Conservation (phyloP, 495 filamentous ascomycete species). For the Chlorociboria aeruginascens region DNA sequence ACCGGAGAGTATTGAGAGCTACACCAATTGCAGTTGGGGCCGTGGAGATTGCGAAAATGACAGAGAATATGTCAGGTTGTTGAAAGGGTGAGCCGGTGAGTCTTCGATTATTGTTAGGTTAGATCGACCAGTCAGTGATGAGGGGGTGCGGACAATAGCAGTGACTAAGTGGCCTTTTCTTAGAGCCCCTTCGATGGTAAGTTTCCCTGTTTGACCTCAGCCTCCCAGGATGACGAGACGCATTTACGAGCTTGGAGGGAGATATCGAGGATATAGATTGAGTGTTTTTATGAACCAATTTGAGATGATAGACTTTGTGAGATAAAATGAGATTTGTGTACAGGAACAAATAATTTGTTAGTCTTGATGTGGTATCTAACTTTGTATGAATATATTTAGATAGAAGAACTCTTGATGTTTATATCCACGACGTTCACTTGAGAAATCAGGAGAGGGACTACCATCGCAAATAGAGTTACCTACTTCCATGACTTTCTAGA, state of each 20-base stretch:
- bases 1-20: background rate
- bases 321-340: too few relatives aligned
- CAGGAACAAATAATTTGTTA: too few relatives aligned
- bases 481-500: too few relatives aligned
- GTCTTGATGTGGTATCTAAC: too few relatives aligned
- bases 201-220: slow-evolving; percentile 28
- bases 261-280: too few relatives aligned
- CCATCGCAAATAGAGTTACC: too few relatives aligned
- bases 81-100: background rate
- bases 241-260: slow-evolving; percentile 16
- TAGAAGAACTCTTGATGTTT: too few relatives aligned
- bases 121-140: slow-evolving; percentile 4
- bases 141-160: slow-evolving; percentile 26
- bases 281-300: too few relatives aligned
- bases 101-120: background rate
- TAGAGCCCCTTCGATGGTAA: slow-evolving; percentile 26
- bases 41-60: background rate
- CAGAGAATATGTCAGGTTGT: background rate
- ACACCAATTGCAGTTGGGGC: background rate
- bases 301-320: too few relatives aligned
- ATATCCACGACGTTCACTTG: too few relatives aligned
- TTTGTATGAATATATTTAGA: too few relatives aligned
- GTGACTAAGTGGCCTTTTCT: slow-evolving; percentile 24
- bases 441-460: too few relatives aligned
- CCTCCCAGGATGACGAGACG: slow-evolving; percentile 29